A percentile compares a stretch with the other conserved stretches of the same genome.
Evolutionary conservation across 805 yeast genomes (phyloP).

Genomic region (Suhomyces sp.): DNA sequence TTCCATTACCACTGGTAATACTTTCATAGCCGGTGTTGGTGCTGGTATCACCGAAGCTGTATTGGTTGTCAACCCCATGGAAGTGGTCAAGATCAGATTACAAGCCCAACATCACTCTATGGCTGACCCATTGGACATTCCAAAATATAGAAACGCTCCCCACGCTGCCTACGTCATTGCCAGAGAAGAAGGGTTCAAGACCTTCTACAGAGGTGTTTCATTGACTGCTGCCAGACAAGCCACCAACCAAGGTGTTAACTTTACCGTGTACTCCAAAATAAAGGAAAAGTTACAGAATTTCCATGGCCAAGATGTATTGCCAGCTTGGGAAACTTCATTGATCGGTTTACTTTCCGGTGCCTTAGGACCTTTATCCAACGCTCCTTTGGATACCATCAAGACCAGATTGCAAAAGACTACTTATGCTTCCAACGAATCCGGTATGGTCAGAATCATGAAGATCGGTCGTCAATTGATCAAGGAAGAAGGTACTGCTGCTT

Average conservation of each 20-base stretch:
- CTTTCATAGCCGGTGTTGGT: conserved; percentile 91
- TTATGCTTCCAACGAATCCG: conserved; percentile 63
- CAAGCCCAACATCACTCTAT: conserved; percentile 94
- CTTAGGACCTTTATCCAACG: conserved; percentile 95
- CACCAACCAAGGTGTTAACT: conserved; percentile 96
- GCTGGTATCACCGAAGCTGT: conserved; percentile 98
- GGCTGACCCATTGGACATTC: conserved; percentile 76
- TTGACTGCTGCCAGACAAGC: conserved; percentile 98
- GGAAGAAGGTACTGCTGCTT: conserved; percentile 72
- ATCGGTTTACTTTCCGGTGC: conserved; percentile 95
- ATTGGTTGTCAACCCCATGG: conserved; percentile 93
- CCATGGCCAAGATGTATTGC: conserved; percentile 60
- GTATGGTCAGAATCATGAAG: conserved; percentile 73
- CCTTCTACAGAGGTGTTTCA: conserved; percentile 91
- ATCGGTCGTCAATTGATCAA: conserved; percentile 78
- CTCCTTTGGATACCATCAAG: conserved; percentile 95
- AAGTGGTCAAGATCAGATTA: conserved; percentile 91
- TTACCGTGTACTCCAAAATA: conserved; percentile 88
- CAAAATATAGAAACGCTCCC: conserved; percentile 88
- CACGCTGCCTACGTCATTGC: conserved; percentile 84
- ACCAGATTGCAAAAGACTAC: conserved; percentile 94
- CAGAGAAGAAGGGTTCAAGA: conserved; percentile 86
- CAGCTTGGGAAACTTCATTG: conserved; percentile 90
- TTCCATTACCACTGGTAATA: conserved; percentile 65
- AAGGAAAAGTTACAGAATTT: conserved; percentile 66